A percentile compares a stretch with the other conserved stretches of the same genome.
Evolutionary conservation across 2,329 filamentous ascomycete genomes (phyloP).

Genomic region (Aspergillus sp.): DNA sequence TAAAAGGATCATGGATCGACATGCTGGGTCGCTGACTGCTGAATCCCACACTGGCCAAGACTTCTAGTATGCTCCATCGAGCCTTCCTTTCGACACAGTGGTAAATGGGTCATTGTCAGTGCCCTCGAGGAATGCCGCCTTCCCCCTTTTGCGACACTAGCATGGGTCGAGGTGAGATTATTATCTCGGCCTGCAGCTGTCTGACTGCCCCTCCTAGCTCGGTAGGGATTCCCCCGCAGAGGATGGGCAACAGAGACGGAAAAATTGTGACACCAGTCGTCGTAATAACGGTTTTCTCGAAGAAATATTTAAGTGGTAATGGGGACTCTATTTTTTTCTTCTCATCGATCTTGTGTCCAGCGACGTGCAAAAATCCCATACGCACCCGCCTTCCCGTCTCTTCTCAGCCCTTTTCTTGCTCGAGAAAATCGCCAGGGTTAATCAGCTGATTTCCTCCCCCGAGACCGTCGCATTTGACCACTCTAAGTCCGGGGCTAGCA

Average conservation of each 20-base stretch:
- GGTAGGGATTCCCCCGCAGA: constrained; percentile 9
- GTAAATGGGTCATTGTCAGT: neutral
- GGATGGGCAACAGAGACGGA: constrained; percentile 4
- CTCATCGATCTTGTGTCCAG: neutral
- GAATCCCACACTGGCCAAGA: neutral
- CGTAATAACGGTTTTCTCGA: neutral
- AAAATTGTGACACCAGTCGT: constrained; percentile 11
- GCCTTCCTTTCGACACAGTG: neutral
- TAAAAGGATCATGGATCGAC: neutral
- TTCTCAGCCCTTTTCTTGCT: neutral
- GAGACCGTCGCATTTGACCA: neutral
- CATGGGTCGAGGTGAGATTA: constrained; percentile 1
- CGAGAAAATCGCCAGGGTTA: neutral
- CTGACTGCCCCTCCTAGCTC: neutral
- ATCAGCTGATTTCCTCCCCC: neutral
- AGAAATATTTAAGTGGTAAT: constrained; percentile 3
- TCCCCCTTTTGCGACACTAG: constrained; percentile 4
- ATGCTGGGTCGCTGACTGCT: neutral
- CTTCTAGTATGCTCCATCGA: neutral
- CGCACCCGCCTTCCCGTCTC: neutral
- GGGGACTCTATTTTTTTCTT: neutral
- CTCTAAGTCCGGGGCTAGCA: neutral
- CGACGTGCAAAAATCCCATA: neutral
- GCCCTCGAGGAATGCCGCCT: neutral
- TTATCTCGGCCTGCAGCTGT: constrained; percentile 4